phyloP scores from a whole-genome alignment of 2,329 filamentous ascomycete genomes.

The Penicillium nordicum region DNA sequence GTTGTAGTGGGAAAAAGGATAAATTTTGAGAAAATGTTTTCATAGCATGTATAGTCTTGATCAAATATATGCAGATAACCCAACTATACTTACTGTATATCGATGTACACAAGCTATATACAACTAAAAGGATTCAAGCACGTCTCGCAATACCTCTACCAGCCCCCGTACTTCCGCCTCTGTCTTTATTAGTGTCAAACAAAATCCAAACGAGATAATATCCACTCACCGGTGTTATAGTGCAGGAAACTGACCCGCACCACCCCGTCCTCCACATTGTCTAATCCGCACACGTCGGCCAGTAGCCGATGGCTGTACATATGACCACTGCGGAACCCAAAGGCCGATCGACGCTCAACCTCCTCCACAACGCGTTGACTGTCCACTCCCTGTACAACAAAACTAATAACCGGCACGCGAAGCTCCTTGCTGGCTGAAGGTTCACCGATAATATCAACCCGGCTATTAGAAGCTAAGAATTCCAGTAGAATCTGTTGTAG shows the following conservation, averaged over 20 bases:
- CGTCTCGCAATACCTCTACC: slow-evolving; percentile 15
- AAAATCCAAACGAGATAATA: background rate
- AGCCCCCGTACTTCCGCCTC: slow-evolving; percentile 20
- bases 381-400: slow-evolving; percentile 56
- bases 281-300: slow-evolving; percentile 57
- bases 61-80: background rate
- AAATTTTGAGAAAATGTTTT: background rate
- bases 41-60: background rate
- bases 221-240: slow-evolving; percentile 63
- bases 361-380: slow-evolving; percentile 59
- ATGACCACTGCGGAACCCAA: slow-evolving; percentile 63
- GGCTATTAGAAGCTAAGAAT: slow-evolving; percentile 53
- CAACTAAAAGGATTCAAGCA: slow-evolving; percentile 3
- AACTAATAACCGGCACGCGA: slow-evolving; percentile 66
- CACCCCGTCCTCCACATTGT: slow-evolving; percentile 59
- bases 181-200: slow-evolving; percentile 12
- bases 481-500: slow-evolving; percentile 59
- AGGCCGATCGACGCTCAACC: slow-evolving; percentile 57
- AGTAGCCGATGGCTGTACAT: slow-evolving; percentile 66
- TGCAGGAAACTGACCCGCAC: slow-evolving; percentile 69
- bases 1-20: background rate
- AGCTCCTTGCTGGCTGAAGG: slow-evolving; percentile 45
- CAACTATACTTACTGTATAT: background rate
- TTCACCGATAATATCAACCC: slow-evolving; percentile 60
- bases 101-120: background rate